phyloP scores from a whole-genome alignment of 176 grass and related monocot species.

The Elaeis guineensis region DNA sequence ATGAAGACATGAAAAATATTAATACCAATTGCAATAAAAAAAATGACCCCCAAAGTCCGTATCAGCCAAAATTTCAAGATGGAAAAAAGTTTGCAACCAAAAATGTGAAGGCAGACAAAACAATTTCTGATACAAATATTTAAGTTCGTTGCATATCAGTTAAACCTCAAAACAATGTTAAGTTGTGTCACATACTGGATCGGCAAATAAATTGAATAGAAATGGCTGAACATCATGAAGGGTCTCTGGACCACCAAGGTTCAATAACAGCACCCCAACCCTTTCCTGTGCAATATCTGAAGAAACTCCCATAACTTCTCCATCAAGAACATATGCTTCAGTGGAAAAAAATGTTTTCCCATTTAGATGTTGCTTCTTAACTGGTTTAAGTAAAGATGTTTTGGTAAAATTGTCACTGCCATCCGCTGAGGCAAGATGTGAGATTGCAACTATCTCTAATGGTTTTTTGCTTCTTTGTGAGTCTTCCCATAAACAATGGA shows the following conservation, averaged over 20 bases:
- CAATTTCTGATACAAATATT: background rate
- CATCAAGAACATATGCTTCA: conserved; percentile 29
- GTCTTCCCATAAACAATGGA: background rate
- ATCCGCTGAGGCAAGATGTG: conserved; percentile 16
- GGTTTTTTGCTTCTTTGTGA: conserved; percentile 9
- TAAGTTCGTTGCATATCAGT: background rate
- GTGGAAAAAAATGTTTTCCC: conserved; percentile 22
- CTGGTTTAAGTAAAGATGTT: background rate
- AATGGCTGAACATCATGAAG: conserved; percentile 96
- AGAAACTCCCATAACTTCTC: conserved; percentile 13
- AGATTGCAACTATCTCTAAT: conserved; percentile 16
- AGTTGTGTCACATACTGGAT: conserved; percentile 50
- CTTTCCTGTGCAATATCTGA: conserved; percentile 39
- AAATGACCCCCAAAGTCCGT: too few species aligned
- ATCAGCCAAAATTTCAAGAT: too few species aligned
- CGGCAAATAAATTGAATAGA: conserved; percentile 90
- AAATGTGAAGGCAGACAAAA: too few species aligned
- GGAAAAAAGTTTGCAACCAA: too few species aligned
- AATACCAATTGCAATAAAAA: too few species aligned
- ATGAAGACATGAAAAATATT: too few species aligned
- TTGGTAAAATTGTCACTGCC: background rate
- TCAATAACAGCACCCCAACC: conserved; percentile 77
- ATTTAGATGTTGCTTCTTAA: conserved; percentile 15
- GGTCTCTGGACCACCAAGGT: conserved; percentile 89
- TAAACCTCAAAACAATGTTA: background rate